Conservation (phyloP, 306 rosid species). For the Pterocarpus macrocarpus region DNA sequence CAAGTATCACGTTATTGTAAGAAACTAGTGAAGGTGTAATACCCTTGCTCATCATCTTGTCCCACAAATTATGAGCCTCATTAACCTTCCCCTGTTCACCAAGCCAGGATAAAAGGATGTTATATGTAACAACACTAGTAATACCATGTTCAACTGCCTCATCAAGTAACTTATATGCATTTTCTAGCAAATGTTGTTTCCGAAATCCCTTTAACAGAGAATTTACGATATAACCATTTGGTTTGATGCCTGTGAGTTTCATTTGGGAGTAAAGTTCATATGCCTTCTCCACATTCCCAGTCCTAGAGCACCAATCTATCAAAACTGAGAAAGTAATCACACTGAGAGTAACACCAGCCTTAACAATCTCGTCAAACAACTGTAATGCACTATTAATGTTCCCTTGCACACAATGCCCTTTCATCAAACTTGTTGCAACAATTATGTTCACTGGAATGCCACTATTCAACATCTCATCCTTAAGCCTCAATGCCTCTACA, state of each 20-base stretch:
- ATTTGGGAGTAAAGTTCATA: conserved; percentile 68
- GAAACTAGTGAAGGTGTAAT: conserved; percentile 64
- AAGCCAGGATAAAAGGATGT: conserved; percentile 62
- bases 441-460: conserved; percentile 58
- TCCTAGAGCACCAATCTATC: conserved; percentile 66
- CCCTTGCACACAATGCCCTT: conserved; percentile 68
- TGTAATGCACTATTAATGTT: conserved; percentile 64
- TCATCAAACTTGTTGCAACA: conserved; percentile 70
- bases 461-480: conserved; percentile 73
- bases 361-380: conserved; percentile 55
- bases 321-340: conserved; percentile 60
- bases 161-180: conserved; percentile 66
- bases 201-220: conserved; percentile 58
- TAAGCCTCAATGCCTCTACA: conserved; percentile 64
- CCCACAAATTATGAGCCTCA: conserved; percentile 70
- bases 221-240: conserved; percentile 57
- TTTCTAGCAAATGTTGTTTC: conserved; percentile 54
- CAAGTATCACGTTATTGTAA: conserved; percentile 70
- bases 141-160: conserved; percentile 70
- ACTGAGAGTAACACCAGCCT: conserved; percentile 61
- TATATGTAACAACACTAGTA: conserved; percentile 61
- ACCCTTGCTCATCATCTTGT: conserved; percentile 64
- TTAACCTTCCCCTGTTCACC: conserved; percentile 61
- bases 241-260: conserved; percentile 62
- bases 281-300: conserved; percentile 69